Evolutionary conservation across 2,329 filamentous ascomycete genomes (phyloP), one percentile per base, ranked within the genome.

Genomic region (Pseudocercospora pini-densiflorae): DNA sequence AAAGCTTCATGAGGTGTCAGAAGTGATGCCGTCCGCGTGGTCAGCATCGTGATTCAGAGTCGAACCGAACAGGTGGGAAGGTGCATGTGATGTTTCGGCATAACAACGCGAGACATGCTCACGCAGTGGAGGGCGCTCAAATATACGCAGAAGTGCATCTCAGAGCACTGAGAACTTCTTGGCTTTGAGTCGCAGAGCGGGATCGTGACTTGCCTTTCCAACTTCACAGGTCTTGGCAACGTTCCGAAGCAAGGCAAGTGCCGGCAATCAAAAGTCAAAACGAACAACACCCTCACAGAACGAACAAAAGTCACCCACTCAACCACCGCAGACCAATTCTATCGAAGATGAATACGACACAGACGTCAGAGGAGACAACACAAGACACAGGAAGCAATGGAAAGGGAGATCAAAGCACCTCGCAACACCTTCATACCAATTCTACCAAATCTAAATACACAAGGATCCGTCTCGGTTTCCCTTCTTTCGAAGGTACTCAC

Each of bases 391-490:
- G 14, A 33, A 33, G 31, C 31, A 33, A 14, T 36, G 33, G 12
- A 36, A 36, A 36, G 33, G 16, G 16, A 19, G 4, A n/a, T 16
- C 33, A 43, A 19, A 43, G 40, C 16, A 43, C n/a, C 40, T 19
- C 40, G 3, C 40, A 43, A 43, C 40, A 14, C n/a, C 40, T 43
- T 1, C 40, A 43, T 43, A n/a, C 14, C 12, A 40, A 14, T 9
- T 31, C 29, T 31, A 31, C 5, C 31, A 14, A 19, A 43, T 16
- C 16, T 43, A 43, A 19, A 19, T 43, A 43, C 40, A 43, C 5
- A 6, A 43, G 31, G 33, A 58, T 58, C 55, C 33, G 55, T 43
- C 55, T 58, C 33, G 55, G 55, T 58, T 58, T 58, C 55, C 31
- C 55, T 27, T 40, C 29, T 19, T 31, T 12, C 53, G 29, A 57